Evolutionary conservation across 139 green algal species (phyloP), one percentile per base, ranked within the genome.

Genomic region (Volvox africanus): DNA sequence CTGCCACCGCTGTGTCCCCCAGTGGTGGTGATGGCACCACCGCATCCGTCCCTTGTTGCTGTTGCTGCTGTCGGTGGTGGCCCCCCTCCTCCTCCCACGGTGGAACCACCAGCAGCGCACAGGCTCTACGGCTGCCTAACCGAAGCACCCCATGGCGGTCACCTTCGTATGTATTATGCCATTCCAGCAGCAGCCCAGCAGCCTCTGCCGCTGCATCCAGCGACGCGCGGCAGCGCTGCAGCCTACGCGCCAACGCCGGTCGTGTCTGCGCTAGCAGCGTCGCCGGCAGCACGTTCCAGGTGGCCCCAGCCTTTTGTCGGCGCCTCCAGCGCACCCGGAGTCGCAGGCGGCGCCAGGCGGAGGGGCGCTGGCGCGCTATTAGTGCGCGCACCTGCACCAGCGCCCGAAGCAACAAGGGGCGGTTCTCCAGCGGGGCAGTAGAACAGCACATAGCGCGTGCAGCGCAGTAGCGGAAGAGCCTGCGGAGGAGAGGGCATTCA

Each of bases 401-500:
- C 5, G 44, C 20, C 12, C 85, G 85, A 44, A 89, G 85, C 85
- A 89, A 71, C 37, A 68, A 69, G 2, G 85, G 85, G 1, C 85
- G 85, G 13, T 12, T 3, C 44, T 82, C 85, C 69, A 89, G 85
- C 19, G 28, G 69, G 37, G 69, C 16, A 3, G 85, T 89, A 71
- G 28, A 61, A 50, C 61, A 78, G 67, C 61, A 50, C 30, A 88
- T 2, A 17, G 67, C 67, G 24, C 83, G 83, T 3, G 36, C 67
- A 37, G 68, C 67, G 67, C 83, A 88, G 36, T 88, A 88, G 83
- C 68, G 83, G 83, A 88, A 88, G 35, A 88, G 67, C 68, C 83
- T 87, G 50, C 14, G 50, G 26, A 32, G 17, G 65, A 12, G 65
- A 73, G 65, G 24, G 12, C 9, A 73, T 73, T 28, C 5, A 73